phyloP scores from a whole-genome alignment of 2,329 filamentous ascomycete species.

The Chaetoscypha palmicola region DNA sequence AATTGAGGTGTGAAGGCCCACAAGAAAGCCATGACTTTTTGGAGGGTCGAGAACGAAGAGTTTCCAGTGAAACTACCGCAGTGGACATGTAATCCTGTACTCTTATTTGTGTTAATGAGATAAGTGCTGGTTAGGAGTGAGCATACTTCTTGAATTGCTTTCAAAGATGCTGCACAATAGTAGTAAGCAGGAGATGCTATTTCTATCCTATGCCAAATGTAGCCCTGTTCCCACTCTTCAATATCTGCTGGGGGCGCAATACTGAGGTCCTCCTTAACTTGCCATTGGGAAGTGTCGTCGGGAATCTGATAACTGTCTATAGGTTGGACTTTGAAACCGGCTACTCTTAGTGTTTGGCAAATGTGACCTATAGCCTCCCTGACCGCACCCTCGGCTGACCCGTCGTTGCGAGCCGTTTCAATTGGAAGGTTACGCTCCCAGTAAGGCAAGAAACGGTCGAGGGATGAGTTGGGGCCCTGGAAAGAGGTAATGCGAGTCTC shows the following conservation, averaged over 20 bases:
- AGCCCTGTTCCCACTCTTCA: neutral
- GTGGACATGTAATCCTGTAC: slow-evolving; percentile 30
- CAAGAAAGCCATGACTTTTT: slow-evolving; percentile 25
- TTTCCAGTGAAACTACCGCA: slow-evolving; percentile 22
- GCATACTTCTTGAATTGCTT: slow-evolving; percentile 9
- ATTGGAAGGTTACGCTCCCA: too few species aligned
- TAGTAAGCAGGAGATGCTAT: slow-evolving; percentile 17
- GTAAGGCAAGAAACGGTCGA: too few species aligned
- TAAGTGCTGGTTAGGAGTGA: slow-evolving; percentile 13
- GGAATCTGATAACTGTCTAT: neutral
- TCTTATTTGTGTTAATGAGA: slow-evolving; percentile 19
- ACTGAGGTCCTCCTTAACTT: neutral
- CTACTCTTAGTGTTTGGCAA: neutral
- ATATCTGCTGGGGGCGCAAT: neutral
- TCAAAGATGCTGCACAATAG: slow-evolving; percentile 7
- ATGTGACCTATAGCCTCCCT: neutral
- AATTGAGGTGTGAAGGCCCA: slow-evolving; percentile 28
- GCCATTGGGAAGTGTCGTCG: neutral
- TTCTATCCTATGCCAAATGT: slow-evolving; percentile 12
- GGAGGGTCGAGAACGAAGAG: slow-evolving; percentile 15
- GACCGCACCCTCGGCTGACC: too few species aligned
- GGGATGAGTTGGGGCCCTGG: neutral
- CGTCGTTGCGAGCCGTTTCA: too few species aligned
- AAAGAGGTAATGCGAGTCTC: neutral
- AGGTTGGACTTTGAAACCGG: neutral